Evolutionary conservation across 352 stramenopile genomes (phyloP), one percentile per base, ranked within the genome.

Genomic region (Aphanomyces stellatus): DNA sequence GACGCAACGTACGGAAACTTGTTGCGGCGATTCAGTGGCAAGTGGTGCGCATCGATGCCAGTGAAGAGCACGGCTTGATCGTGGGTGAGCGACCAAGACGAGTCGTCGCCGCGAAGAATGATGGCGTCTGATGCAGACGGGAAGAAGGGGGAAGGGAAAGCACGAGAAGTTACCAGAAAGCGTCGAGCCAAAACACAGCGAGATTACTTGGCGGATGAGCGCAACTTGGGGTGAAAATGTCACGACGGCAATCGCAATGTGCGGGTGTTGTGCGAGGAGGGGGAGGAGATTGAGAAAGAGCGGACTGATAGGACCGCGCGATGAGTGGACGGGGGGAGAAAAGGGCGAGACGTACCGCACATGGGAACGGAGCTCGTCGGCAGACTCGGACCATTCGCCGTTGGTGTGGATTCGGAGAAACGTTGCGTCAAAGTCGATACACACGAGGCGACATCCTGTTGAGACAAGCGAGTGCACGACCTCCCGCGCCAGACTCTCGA

Each of bases 391-490:
- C 85, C 85, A 93, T 7, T 70, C 46, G 42, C 83, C 85, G 49
- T 80, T 76, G 8, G 85, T 93, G 74, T 93, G 85, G 22, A 93
- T 74, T 55, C 69, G 67, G 53, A 93, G 78, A 60, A 93, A 87
- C 34, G 85, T 93, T 49, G 83, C 77, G 61, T 93, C 85, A 63
- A 93, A 91, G 72, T 93, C 85, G 68, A 93, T 88, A 57, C 82
- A 91, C 31, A 93, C 80, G 53, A 93, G 78, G 37, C 80, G 87
- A 17, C 73, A 73, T 28, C 80, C 77, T 0, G 67, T 71, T 10
- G 72, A 72, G 8, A 71, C 60, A 34, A 93, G 72, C 5, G 69
- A 71, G 1, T 34, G 49, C 3, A 75, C 75, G 42, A 51, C 48
- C 7, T 67, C 41, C 4, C 48, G 19, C 15, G 60, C 60, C 13